These are phyloP conservation scores for Paraphaeosphaeria minitans DNA, from an alignment of 2,329 filamentous ascomycete genomes.

Conservation along the genomic window DNA sequence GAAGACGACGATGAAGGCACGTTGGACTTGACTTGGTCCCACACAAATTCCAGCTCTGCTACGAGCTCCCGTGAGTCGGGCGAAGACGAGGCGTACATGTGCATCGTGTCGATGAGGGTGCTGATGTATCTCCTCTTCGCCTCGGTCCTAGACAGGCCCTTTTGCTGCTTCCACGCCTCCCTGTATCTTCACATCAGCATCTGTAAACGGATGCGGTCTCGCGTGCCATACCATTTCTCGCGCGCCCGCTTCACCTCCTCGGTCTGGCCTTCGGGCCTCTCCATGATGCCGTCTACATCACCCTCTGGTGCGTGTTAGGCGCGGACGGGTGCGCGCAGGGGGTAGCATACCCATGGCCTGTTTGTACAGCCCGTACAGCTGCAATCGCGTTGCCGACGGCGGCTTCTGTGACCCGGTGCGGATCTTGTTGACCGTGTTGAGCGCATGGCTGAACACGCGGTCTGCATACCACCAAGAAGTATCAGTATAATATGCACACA, in stretches of 20 bases:
- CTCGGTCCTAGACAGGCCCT: constrained; percentile 82
- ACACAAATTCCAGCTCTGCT: constrained; percentile 95
- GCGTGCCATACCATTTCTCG: constrained; percentile 66
- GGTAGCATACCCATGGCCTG: constrained; percentile 77
- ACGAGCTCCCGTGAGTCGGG: constrained; percentile 86
- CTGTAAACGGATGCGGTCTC: constrained; percentile 8
- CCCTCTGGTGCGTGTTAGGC: constrained; percentile 65
- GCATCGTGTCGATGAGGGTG: constrained; percentile 94
- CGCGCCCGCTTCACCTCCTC: constrained; percentile 60
- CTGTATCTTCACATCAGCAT: constrained; percentile 42
- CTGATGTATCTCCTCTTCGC: constrained; percentile 94
- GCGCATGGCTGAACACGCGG: constrained; percentile 96
- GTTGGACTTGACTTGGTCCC: constrained; percentile 96
- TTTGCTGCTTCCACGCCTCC: constrained; percentile 95
- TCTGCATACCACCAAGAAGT: constrained; percentile 59
- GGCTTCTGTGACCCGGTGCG: constrained; percentile 90
- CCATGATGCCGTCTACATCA: constrained; percentile 92
- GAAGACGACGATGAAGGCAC: constrained; percentile 64
- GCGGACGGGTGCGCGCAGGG: not conserved
- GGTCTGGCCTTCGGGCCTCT: constrained; percentile 66
- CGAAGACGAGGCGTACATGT: constrained; percentile 85
- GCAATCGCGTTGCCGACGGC: constrained; percentile 81
- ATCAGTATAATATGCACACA: constrained; percentile 19
- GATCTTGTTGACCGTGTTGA: constrained; percentile 98
- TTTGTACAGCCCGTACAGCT: constrained; percentile 97